Conservation (phyloP, 129 eudicot species). For the Escallonia rubra region DNA sequence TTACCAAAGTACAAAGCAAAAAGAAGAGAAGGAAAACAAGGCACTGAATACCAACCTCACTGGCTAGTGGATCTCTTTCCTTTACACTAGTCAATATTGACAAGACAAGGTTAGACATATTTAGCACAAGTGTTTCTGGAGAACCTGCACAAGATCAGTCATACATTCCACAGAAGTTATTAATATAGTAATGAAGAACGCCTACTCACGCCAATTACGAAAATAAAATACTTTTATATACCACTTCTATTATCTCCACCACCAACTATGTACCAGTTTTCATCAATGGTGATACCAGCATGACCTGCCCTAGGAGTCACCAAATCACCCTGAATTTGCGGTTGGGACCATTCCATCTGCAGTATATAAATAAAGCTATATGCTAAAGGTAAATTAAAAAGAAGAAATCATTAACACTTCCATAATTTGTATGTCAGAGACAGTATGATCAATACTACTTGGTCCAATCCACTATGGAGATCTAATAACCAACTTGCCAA, state of each 20-base stretch:
- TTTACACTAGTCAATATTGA: conserved; percentile 63
- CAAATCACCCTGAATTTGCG: conserved; percentile 77
- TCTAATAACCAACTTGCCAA: conserved; percentile 5
- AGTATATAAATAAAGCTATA: conserved; percentile 11
- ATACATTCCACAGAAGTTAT: background rate
- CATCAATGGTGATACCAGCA: conserved; percentile 70
- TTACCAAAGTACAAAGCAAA: background rate
- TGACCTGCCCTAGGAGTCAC: conserved; percentile 96
- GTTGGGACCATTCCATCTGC: conserved; percentile 98
- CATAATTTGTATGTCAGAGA: background rate
- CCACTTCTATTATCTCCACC: conserved; percentile 98
- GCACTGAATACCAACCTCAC: conserved; percentile 57
- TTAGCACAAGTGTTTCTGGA: conserved; percentile 59
- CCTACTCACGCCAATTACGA: conserved; percentile 8
- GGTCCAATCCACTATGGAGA: background rate
- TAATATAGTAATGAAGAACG: background rate
- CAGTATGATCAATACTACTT: background rate
- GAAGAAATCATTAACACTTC: background rate
- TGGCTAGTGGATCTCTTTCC: conserved; percentile 91
- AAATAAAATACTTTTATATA: conserved; percentile 12
- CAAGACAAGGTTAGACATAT: conserved; percentile 74
- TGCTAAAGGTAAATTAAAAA: background rate
- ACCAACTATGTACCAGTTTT: conserved; percentile 87
- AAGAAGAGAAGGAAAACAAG: conserved; percentile 5
- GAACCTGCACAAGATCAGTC: conserved; percentile 51